Evolutionary conservation across 2,329 filamentous ascomycete genomes (phyloP).

Genomic region (Neonectria coccinea): DNA sequence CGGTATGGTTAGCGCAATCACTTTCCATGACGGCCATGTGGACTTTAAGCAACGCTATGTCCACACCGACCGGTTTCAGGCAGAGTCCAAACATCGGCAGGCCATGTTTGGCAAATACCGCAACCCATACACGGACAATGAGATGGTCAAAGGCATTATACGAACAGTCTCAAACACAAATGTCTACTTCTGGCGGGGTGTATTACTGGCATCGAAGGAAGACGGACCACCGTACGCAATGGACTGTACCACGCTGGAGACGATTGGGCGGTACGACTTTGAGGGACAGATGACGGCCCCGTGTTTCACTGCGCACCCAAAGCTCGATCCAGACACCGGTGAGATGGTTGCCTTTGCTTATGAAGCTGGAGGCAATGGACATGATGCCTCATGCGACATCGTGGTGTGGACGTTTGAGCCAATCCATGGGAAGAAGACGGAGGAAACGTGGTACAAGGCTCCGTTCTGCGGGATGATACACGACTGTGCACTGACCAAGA

Average conservation of each 20-base stretch:
- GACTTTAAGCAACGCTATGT: conserved; percentile 19
- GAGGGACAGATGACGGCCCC: conserved; percentile 15
- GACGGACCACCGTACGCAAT: conserved; percentile 17
- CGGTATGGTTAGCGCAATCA: conserved; percentile 25
- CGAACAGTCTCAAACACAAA: conserved; percentile 13
- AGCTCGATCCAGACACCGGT: conserved; percentile 7
- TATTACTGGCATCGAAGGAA: conserved; percentile 11
- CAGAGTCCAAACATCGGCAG: conserved; percentile 1
- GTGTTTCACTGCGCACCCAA: conserved; percentile 16
- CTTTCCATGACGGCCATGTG: conserved; percentile 11
- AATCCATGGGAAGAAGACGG: not conserved
- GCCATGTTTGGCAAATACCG: conserved; percentile 28
- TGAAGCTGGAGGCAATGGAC: conserved; percentile 9
- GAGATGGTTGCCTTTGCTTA: conserved; percentile 14
- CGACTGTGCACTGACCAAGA: conserved; percentile 5
- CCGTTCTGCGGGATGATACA: conserved; percentile 7
- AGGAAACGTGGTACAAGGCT: conserved; percentile 11
- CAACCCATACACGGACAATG: conserved; percentile 12
- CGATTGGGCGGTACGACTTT: conserved; percentile 8
- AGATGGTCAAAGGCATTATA: conserved; percentile 13
- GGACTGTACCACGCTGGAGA: conserved; percentile 11
- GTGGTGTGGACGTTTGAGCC: conserved; percentile 7
- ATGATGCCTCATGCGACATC: conserved; percentile 7
- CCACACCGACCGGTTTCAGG: conserved; percentile 6
- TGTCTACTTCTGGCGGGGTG: conserved; percentile 8